A percentile compares a stretch with the other conserved stretches of the same genome.
Conservation (phyloP, 768 basidiomycete species). For the Xerocomellus intermedius region DNA sequence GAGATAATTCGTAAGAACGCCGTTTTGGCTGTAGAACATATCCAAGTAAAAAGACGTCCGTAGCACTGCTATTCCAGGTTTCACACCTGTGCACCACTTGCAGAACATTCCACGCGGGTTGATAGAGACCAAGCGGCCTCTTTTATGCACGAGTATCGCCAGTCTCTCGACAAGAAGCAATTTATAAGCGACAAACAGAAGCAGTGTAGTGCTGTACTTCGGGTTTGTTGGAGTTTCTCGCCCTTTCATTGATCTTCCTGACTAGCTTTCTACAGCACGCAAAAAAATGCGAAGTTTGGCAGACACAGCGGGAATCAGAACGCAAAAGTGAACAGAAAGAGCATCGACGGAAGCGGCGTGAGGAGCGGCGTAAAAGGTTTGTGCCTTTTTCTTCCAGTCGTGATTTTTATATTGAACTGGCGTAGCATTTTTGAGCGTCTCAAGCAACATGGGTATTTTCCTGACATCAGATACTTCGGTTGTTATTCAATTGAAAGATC, state of each 20-base stretch:
- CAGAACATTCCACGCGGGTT: not conserved
- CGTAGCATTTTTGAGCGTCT: conserved; percentile 14
- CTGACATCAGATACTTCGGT: not conserved
- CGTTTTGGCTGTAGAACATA: not conserved
- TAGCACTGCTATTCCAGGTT: not conserved
- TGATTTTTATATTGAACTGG: not conserved
- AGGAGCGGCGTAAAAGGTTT: not conserved
- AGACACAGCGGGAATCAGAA: not conserved
- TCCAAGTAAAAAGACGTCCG: not conserved
- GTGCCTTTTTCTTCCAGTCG: not conserved
- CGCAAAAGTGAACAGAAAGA: not conserved
- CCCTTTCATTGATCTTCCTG: not conserved
- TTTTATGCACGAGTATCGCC: conserved; percentile 7
- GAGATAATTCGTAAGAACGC: not conserved
- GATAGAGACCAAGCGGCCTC: conserved; percentile 7
- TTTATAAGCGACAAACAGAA: not conserved
- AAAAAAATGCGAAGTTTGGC: conserved; percentile 1
- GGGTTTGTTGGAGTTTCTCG: not conserved
- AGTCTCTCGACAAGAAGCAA: not conserved
- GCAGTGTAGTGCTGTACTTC: not conserved
- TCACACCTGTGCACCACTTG: not conserved
- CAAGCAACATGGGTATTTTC: not conserved
- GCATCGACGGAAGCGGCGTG: not conserved
- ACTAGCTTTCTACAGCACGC: conserved; percentile 3
- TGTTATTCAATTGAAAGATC: accelerated